Percentiles rank a stretch among this genome's conserved stretches.
Evolutionary conservation across 2,329 filamentous ascomycete species (phyloP).

Genomic region (Colletotrichum destructivum): DNA sequence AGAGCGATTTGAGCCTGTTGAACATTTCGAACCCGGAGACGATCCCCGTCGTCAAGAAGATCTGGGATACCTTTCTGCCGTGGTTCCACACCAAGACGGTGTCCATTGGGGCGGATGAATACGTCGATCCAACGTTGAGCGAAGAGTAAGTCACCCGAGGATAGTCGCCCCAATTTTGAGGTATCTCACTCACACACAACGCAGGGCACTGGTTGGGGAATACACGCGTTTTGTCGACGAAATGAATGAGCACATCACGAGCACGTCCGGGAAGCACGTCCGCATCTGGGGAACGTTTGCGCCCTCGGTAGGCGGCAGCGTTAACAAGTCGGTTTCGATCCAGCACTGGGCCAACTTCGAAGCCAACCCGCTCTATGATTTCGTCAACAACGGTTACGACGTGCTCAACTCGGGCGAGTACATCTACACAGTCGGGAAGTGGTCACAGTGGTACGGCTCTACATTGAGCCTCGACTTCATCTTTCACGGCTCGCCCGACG

Average conservation of each 20-base stretch:
- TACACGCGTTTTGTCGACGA: slow-evolving; percentile 65
- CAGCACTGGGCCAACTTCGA: slow-evolving; percentile 55
- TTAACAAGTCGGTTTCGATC: slow-evolving; percentile 45
- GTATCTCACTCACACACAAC: not conserved
- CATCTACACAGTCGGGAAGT: slow-evolving; percentile 47
- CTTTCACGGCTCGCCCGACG: slow-evolving; percentile 44
- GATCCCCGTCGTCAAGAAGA: slow-evolving; percentile 64
- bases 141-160: slow-evolving; percentile 47
- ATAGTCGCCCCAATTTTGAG: too few relatives aligned
- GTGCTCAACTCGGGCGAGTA: slow-evolving; percentile 48
- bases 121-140: slow-evolving; percentile 54
- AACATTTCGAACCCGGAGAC: slow-evolving; percentile 62
- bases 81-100: slow-evolving; percentile 71
- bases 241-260: slow-evolving; percentile 61
- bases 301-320: slow-evolving; percentile 33
- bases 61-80: slow-evolving; percentile 67
- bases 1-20: slow-evolving; percentile 63
- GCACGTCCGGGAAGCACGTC: slow-evolving; percentile 47
- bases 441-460: slow-evolving; percentile 38
- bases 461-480: slow-evolving; percentile 41
- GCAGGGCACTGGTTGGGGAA: slow-evolving; percentile 57
- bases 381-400: slow-evolving; percentile 45
- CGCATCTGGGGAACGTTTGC: slow-evolving; percentile 66
- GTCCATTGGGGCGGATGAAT: slow-evolving; percentile 71
- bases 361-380: slow-evolving; percentile 44